Base-by-base conservation (phyloP, 257 asterid genomes). In the Solanum pinnatisectum region DNA sequence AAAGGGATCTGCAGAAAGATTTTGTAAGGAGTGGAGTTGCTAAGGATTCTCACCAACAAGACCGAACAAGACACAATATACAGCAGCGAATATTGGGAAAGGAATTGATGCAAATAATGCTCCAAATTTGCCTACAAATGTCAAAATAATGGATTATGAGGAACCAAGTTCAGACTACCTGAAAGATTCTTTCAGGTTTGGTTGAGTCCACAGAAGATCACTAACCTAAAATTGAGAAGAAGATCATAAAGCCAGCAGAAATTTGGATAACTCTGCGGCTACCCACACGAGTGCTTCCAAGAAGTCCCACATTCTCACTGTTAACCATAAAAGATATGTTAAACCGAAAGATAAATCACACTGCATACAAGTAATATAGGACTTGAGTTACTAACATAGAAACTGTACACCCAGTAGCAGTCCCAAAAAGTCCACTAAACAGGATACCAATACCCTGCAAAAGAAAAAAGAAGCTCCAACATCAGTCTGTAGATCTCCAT, bases 231-330 rank as follows among this genome's bases (percentile, higher is more conserved):
- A 97, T 88, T 65, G 99, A 91, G 94, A 97, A 96, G 92, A 96
- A 97, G 87, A 97, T 95, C 99, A 97, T 97, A 91, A 97, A 97
- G 83, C 99, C 98, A 60, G 99, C 99, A 87, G 98, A 91, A 84
- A 97, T 94, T 91, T 96, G 98, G 92, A 97, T 90, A 27, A 97
- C 98, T 49, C 99, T 91, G 10, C 98, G 94, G 92, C 99, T 97
- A 70, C 98, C 99, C 59, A 96, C 98, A 33, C 98, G 94, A 49
- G 99, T 97, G 95, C 98, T 97, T 93, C 99, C 99, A 87, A 97
- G 96, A 92, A 97, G 99, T 42, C 99, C 99, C 30, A 97, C 91
- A 83, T 97, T 97, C 90, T 97, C 99, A 83, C 98, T 96, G 94
- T 71, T 25, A 44, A 71, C 25, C 77, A 14, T 39, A 25, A 87